Evolutionary conservation across 2,329 filamentous ascomycete species (phyloP), one percentile per base, ranked within the genome.

Genomic region (Neophaeococcomyces aloes): DNA sequence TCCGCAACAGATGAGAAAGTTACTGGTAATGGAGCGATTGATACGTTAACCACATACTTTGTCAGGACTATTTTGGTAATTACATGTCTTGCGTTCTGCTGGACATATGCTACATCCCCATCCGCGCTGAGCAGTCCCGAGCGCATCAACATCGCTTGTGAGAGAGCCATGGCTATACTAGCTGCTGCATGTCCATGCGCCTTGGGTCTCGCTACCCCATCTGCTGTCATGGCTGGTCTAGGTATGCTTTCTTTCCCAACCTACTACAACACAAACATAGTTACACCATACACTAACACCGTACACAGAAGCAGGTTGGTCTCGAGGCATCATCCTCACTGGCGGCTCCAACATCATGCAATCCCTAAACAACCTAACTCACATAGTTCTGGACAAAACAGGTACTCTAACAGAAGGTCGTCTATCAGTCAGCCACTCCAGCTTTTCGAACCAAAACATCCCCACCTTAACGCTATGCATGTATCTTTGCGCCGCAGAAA

Each of bases 331-430:
- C 14, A 34, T 50, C 8, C 18, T 50, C 14, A 45, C 42, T 18
- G 42, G 42, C 7, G 48, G 48, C 7, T 74, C 78, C 0, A 68
- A 76, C 30, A 71, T 70, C 2, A 74, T 85, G 14, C 81, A 87
- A 56, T 61, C 73, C 1, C 76, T 76, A 0, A 65, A 73, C 42
- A 78, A 74, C 45, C 65, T 74, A 0, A 71, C 76, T 0, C 76
- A 87, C 51, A 71, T 87, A 2, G 71, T 89, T 0, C 81, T 89
- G 50, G 83, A 89, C 66, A 89, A 89, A 61, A 89, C 84, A 0
- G 83, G 84, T 0, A 88, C 83, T 0, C 58, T 88, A 6, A 88
- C 84, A 0, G 59, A 67, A 18, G 81, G 78, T 0, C 67, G 70
- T 17, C 59, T 73, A 27, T 27, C 2, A 48, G 53, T 0, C 66